These are phyloP conservation scores for Ammopiptanthus mongolicus DNA, from an alignment of 306 rosid species.

Conservation along the genomic window DNA sequence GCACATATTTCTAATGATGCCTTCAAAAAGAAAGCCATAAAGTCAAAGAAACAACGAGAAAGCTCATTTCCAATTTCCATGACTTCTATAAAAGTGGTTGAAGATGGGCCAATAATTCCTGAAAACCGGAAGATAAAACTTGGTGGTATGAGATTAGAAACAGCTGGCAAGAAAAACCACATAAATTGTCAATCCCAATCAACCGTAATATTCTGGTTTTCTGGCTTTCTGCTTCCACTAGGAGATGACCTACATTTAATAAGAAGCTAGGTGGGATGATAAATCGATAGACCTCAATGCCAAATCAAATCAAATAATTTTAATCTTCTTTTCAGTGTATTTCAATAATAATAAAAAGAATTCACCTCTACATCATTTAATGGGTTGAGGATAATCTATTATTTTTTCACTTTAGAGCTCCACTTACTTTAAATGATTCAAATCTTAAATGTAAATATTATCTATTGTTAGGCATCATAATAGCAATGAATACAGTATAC, in stretches of 20 bases:
- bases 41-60: conserved; percentile 23
- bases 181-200: conserved; percentile 27
- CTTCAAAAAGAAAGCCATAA: conserved; percentile 25
- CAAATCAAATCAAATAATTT: not conserved
- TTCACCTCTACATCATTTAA: too few relatives aligned
- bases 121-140: conserved; percentile 21
- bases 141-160: conserved; percentile 18
- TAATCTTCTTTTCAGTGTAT: too few relatives aligned
- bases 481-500: too few relatives aligned
- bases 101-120: not conserved
- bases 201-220: not conserved
- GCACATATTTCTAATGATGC: conserved; percentile 20
- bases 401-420: too few relatives aligned
- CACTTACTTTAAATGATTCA: too few relatives aligned
- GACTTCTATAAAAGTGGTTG: conserved; percentile 22
- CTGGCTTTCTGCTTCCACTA: not conserved
- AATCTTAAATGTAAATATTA: too few relatives aligned
- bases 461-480: too few relatives aligned
- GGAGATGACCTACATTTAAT: not conserved
- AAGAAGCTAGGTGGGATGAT: too few relatives aligned
- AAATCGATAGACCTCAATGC: not conserved
- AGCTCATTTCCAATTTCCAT: conserved; percentile 27
- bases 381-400: too few relatives aligned
- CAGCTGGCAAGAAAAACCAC: not conserved
- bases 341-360: too few relatives aligned